phyloP scores from a whole-genome alignment of 2,329 filamentous ascomycete species.

The Sclerotinia trifoliorum region DNA sequence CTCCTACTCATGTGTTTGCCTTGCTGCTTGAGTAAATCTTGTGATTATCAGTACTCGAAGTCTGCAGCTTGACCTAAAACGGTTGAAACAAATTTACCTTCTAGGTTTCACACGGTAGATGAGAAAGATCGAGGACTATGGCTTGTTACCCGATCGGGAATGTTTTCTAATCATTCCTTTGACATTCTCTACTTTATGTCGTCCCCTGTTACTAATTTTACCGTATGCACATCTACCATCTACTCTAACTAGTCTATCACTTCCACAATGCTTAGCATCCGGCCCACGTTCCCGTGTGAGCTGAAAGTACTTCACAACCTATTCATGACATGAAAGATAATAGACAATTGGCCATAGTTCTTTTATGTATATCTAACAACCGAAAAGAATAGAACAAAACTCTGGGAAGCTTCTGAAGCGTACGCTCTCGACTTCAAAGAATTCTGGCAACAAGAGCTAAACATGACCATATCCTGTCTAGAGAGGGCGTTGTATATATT shows the following conservation, averaged over 20 bases:
- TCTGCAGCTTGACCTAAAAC: no score
- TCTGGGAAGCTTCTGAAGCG: background rate
- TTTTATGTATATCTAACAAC: background rate
- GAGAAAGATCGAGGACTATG: no score
- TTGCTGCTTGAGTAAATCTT: no score
- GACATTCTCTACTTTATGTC: background rate
- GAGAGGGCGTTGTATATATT: background rate
- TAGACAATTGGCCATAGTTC: no score
- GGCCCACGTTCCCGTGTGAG: background rate
- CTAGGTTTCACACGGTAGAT: no score
- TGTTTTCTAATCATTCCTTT: no score
- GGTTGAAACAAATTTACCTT: no score
- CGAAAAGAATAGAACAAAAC: no score
- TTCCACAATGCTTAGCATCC: background rate
- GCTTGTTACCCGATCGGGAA: no score
- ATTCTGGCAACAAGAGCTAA: background rate
- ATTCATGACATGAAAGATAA: background rate
- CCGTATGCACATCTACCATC: background rate
- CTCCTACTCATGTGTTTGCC: no score
- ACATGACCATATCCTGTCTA: no score
- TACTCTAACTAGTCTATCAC: background rate
- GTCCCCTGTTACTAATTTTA: background rate
- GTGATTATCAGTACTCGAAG: no score
- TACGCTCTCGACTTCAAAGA: background rate
- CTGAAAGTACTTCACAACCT: background rate